A percentile compares a stretch with the other conserved stretches of the same genome.
Conservation (phyloP, 1,284 basidiomycete species). For the Ganoderma leucocontextum region DNA sequence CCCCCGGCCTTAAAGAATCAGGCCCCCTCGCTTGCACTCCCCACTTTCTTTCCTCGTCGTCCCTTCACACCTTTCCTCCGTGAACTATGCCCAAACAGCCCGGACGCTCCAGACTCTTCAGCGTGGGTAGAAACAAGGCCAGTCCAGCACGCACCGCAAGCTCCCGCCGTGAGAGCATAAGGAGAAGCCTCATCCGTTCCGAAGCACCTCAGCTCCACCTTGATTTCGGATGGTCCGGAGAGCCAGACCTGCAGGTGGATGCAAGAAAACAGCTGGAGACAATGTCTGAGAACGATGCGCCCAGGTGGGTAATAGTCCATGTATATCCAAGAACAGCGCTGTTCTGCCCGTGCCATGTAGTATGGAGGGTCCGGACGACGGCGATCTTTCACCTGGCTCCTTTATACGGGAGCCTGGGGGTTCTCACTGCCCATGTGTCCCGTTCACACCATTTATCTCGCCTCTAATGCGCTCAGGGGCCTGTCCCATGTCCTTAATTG, state of each 20-base stretch:
- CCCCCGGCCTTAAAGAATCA: conserved; percentile 1
- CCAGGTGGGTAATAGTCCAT: conserved; percentile 13
- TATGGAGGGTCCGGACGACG: background rate
- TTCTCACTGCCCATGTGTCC: conserved; percentile 24
- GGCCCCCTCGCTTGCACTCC: conserved; percentile 3
- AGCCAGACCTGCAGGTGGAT: background rate
- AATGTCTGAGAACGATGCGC: conserved; percentile 11
- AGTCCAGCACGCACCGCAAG: conserved; percentile 28
- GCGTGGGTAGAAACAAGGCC: conserved; percentile 26
- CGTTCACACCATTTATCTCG: conserved; percentile 18
- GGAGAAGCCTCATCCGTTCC: conserved; percentile 21
- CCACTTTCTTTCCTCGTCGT: background rate
- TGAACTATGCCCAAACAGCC: conserved; percentile 15
- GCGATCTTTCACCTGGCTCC: conserved; percentile 9
- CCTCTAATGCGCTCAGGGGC: conserved; percentile 10
- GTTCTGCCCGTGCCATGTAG: background rate
- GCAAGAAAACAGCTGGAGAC: background rate
- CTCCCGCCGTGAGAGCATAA: conserved; percentile 22
- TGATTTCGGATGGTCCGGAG: conserved; percentile 9
- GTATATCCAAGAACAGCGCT: background rate
- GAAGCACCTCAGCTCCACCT: conserved; percentile 20
- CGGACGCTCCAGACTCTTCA: conserved; percentile 20
- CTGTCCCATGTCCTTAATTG: conserved; percentile 1
- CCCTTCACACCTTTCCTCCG: conserved; percentile 2
- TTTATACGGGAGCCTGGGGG: background rate